These are phyloP conservation scores for Cyathus striatus DNA, from an alignment of 768 basidiomycete species.

Conservation along the genomic window DNA sequence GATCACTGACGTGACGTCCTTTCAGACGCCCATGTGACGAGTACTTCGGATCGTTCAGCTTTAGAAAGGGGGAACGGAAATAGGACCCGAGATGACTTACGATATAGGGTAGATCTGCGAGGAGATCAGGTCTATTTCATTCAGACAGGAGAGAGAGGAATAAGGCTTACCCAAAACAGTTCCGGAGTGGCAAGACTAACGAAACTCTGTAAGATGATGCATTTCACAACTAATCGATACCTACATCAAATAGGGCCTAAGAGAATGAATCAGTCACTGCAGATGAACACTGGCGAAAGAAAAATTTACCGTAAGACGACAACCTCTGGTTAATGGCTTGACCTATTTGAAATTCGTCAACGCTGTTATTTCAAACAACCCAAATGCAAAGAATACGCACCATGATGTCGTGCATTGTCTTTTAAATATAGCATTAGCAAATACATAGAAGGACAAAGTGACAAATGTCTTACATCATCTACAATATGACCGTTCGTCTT, in stretches of 20 bases:
- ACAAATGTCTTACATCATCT: constrained; percentile 44
- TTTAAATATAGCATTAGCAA: background rate
- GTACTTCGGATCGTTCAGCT: constrained; percentile 32
- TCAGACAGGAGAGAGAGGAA: background rate
- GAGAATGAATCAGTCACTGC: background rate
- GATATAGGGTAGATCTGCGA: constrained; percentile 42
- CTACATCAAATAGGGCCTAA: constrained; percentile 49
- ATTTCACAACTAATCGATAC: too few species aligned
- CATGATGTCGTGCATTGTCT: constrained; percentile 50
- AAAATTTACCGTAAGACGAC: constrained; percentile 43
- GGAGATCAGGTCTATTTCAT: too few species aligned
- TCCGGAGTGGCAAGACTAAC: constrained; percentile 51
- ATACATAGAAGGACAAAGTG: background rate
- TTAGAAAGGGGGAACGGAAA: background rate
- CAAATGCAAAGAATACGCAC: constrained; percentile 18
- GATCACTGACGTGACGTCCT: constrained; percentile 31
- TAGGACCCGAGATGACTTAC: constrained; percentile 20
- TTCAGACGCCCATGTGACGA: constrained; percentile 53
- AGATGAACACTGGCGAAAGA: background rate
- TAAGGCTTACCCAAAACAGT: constrained; percentile 39
- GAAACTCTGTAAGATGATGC: too few species aligned
- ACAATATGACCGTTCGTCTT: constrained; percentile 71
- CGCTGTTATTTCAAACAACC: too few species aligned
- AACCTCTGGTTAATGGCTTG: constrained; percentile 39
- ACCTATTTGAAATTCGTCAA: constrained; percentile 33